Base-by-base conservation (phyloP, 768 basidiomycete species). In the Lactarius indigo region DNA sequence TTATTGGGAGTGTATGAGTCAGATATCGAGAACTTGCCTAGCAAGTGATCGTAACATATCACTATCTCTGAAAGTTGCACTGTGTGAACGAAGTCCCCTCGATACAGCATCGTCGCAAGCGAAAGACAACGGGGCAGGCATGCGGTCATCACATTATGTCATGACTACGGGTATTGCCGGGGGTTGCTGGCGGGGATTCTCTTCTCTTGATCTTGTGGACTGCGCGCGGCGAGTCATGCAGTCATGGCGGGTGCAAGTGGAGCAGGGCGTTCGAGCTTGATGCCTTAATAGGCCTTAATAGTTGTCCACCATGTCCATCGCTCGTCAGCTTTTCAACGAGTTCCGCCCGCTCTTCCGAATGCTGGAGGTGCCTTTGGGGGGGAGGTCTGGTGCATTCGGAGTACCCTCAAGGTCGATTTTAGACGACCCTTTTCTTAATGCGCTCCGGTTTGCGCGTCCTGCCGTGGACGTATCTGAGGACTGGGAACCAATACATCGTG, bases 261-360 rank as follows among this genome's bases (percentile, higher is more conserved):
- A n/a, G 28, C 41, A 8, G 6, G 4, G 47, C 10, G 44, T 47
- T 47, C 10, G 39, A 41, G 44, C 23, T n/a, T 9, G 35, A 3
- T 35, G 2, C 31, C n/a, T 23, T 10, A n/a, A n/a, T n/a, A n/a
- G n/a, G n/a, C n/a, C n/a, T n/a, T n/a, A n/a, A 26, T 52, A 26
- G 23, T 52, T 7, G 23, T 23, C 50, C 61, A 75, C 60, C 58
- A 90, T 90, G 89, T 90, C 89, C 64, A 79, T 90, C 69, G 76
- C 83, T 69, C 88, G 88, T 70, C 81, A 84, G 63, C 78, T 90
- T 65, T 70, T 91, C 68, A 84, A 84, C 70, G 91, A 92, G 75
- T 81, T 90, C 72, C 84, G 88, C 60, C 90, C 90, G 37, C 75
- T 92, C 63, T 88, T 92, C 78, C 88, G 87, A 60, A 79, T 90